These are phyloP conservation scores for Filosporella fistucella DNA, from an alignment of 495 filamentous ascomycete genomes.

Conservation along the genomic window DNA sequence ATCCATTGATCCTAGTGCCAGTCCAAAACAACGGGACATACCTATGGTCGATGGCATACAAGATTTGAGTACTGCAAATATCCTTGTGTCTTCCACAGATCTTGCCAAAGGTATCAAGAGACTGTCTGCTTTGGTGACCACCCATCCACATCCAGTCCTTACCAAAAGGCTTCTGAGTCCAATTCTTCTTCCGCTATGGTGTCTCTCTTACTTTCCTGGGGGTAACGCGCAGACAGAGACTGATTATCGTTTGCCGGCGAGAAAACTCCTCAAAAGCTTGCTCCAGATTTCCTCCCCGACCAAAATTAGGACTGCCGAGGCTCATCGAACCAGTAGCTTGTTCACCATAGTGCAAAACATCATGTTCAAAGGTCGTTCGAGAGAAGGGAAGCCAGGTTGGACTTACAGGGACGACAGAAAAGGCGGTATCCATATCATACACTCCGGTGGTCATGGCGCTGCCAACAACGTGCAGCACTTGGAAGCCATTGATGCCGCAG, in stretches of 20 bases:
- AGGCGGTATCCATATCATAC: conserved; percentile 20
- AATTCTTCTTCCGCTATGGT: conserved; percentile 65
- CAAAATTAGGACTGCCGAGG: no score
- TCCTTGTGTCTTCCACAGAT: conserved; percentile 30
- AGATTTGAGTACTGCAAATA: conserved; percentile 31
- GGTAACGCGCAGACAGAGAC: conserved; percentile 18
- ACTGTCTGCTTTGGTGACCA: conserved; percentile 51
- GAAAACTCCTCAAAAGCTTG: conserved; percentile 37
- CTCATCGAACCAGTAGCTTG: conserved; percentile 33
- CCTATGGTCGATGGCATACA: neutral
- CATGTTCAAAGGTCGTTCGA: conserved; percentile 31
- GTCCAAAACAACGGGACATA: neutral
- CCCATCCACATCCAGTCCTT: conserved; percentile 71
- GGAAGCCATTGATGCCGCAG: conserved; percentile 39
- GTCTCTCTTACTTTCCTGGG: conserved; percentile 50
- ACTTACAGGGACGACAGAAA: conserved; percentile 1
- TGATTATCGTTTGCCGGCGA: conserved; percentile 31
- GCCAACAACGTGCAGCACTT: conserved; percentile 1
- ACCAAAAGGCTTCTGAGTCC: conserved; percentile 63
- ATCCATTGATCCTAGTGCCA: conserved; percentile 51
- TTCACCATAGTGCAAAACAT: conserved; percentile 36
- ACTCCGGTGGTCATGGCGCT: neutral
- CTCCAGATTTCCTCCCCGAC: conserved; percentile 41
- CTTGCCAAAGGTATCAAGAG: conserved; percentile 48
- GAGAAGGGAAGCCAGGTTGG: conserved; percentile 13